A percentile compares a stretch with the other conserved stretches of the same genome.
phyloP scores from a whole-genome alignment of 2,329 filamentous ascomycete species.

The Pseudopithomyces chartarum region DNA sequence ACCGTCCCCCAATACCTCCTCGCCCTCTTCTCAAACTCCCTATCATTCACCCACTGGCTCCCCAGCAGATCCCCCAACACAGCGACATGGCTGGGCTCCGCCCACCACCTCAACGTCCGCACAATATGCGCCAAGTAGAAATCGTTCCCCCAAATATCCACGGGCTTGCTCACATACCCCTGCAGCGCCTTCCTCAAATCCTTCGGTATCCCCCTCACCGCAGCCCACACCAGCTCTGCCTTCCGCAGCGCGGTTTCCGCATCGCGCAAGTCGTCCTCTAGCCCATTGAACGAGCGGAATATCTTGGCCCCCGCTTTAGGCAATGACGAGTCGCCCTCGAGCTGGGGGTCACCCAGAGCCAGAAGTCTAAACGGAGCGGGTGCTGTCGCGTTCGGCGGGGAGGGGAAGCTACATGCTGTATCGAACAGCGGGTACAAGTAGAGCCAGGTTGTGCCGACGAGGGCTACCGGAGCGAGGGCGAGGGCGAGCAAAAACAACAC shows the following conservation, averaged over 20 bases:
- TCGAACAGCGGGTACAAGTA: slow-evolving; percentile 85
- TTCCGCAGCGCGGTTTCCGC: slow-evolving; percentile 15
- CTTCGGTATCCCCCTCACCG: slow-evolving; percentile 40
- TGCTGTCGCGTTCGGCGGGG: slow-evolving; percentile 51
- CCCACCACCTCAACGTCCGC: slow-evolving; percentile 81
- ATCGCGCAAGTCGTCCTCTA: slow-evolving; percentile 22
- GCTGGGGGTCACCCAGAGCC: slow-evolving; percentile 86
- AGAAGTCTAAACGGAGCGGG: slow-evolving; percentile 88
- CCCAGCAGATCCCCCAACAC: slow-evolving; percentile 91
- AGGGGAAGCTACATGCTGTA: slow-evolving; percentile 77
- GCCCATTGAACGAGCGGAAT: slow-evolving; percentile 50
- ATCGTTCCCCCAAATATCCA: slow-evolving; percentile 94
- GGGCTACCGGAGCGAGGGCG: slow-evolving; percentile 66
- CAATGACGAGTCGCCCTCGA: slow-evolving; percentile 89
- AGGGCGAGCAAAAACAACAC: slow-evolving; percentile 53
- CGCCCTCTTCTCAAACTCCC: slow-evolving; percentile 78
- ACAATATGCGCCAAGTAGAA: slow-evolving; percentile 94
- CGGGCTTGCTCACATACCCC: slow-evolving; percentile 69
- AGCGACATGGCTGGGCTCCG: slow-evolving; percentile 80
- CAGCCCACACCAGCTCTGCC: slow-evolving; percentile 13
- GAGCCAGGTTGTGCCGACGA: slow-evolving; percentile 75
- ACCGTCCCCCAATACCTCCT: slow-evolving; percentile 80
- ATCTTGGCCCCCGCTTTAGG: slow-evolving; percentile 49
- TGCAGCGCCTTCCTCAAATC: slow-evolving; percentile 72
- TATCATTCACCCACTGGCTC: slow-evolving; percentile 90